Base-by-base conservation (phyloP, 2,329 filamentous ascomycete species). In the Rhynchosporium graminicola region DNA sequence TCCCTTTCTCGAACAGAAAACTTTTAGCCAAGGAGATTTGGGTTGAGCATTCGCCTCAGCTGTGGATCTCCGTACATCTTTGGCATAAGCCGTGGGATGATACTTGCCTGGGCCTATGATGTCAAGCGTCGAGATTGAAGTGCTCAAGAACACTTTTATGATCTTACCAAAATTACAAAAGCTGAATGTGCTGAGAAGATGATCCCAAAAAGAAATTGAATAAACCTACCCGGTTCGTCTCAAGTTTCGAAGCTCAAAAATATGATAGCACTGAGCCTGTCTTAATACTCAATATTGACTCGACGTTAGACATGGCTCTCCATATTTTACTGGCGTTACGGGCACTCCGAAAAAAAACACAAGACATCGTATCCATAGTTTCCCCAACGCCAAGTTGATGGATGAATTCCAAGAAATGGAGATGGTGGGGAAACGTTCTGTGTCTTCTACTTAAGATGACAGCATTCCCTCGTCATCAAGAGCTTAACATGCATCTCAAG, bases 341-440 rank as follows among this genome's bases (percentile, higher is more conserved):
- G 38, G 28, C 38, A 38, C 20, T 45, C 15, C 26, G 5, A 8
- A 38, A 10, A 20, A 57, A 36, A 46, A 46, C 40, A 57, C 40
- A 57, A 57, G 54, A 46, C 3, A 57, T n/a, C 4, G 38, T 33
- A 20, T 57, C 54, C 54, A 57, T 45, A 31, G n/a, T 57, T 57
- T 46, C 28, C 33, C 54, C 54, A 57, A 31, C 54, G 54, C 54
- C 40, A 57, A 57, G 54, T 33, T 5, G 15, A 57, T 57, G 40
- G 38, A 13, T 38, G 26, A 20, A 28, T 10, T 26, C 31, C 54
- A 46, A 57, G 54, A 29, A 15, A 26, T 57, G 40, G 54, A 36
- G 54, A 57, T 13, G 40, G 54, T 12, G 40, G 54, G 54, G 40
- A 15, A 45, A 12, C 1, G 2, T 1, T 26, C 5, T 36, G 6